These are phyloP conservation scores for Globisporangium emineosum DNA, from an alignment of 352 stramenopile genomes.

Conservation along the genomic window DNA sequence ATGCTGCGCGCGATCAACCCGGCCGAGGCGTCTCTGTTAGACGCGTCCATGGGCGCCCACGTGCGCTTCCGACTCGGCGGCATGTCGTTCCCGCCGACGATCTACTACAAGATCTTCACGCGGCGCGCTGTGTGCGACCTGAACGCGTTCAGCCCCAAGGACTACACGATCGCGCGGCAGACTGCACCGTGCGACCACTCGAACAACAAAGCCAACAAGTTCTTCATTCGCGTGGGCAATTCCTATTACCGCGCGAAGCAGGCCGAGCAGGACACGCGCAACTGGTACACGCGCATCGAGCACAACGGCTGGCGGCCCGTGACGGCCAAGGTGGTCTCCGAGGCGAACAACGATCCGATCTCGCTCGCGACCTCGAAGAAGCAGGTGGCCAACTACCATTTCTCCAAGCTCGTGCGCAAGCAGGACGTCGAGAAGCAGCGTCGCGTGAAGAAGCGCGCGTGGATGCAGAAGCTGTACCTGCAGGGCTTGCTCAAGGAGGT, in stretches of 20 bases:
- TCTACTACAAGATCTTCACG: conserved; percentile 95
- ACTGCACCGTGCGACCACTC: conserved; percentile 25
- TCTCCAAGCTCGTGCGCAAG: conserved; percentile 47
- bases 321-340: conserved; percentile 71
- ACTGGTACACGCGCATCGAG: conserved; percentile 88
- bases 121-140: conserved; percentile 84
- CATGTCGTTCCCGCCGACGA: conserved; percentile 85
- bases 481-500: conserved; percentile 43
- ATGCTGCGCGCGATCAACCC: conserved; percentile 88
- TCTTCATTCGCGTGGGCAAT: conserved; percentile 72
- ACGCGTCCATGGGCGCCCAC: conserved; percentile 74
- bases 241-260: conserved; percentile 65
- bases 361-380: conserved; percentile 43
- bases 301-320: conserved; percentile 91
- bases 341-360: conserved; percentile 59
- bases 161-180: conserved; percentile 73
- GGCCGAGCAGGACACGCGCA: conserved; percentile 42
- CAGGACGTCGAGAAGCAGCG: conserved; percentile 51
- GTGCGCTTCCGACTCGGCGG: conserved; percentile 89
- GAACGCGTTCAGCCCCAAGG: conserved; percentile 87
- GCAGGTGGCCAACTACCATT: conserved; percentile 32
- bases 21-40: conserved; percentile 66
- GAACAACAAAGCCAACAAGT: conserved; percentile 18
- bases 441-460: conserved; percentile 66
- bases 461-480: conserved; percentile 80